phyloP scores from a whole-genome alignment of 257 asterid species.

The Plantago elongata region DNA sequence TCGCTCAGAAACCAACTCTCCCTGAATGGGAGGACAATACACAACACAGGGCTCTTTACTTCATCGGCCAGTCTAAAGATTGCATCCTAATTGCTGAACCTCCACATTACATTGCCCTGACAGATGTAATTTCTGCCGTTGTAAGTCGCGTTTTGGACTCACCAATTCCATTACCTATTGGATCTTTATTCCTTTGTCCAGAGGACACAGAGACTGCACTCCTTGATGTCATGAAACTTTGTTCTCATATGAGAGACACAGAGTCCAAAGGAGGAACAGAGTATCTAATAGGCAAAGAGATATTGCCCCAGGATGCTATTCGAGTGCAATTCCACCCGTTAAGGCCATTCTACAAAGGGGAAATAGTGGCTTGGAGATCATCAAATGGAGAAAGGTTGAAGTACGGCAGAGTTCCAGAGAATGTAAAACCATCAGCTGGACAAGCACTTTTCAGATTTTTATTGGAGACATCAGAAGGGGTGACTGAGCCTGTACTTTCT shows the following conservation, averaged over 20 bases:
- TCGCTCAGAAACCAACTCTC: conserved; percentile 44
- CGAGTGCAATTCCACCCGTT: conserved; percentile 87
- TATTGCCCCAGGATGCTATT: conserved; percentile 81
- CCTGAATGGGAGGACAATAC: conserved; percentile 73
- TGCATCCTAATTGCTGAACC: conserved; percentile 73
- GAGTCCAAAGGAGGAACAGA: conserved; percentile 44
- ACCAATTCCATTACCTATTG: conserved; percentile 69
- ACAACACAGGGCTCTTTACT: conserved; percentile 63
- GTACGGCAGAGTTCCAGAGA: conserved; percentile 82
- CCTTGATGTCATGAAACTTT: conserved; percentile 59
- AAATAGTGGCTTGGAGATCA: conserved; percentile 91
- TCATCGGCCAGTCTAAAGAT: conserved; percentile 51
- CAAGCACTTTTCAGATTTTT: conserved; percentile 79
- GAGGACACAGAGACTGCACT: conserved; percentile 55
- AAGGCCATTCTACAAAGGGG: conserved; percentile 90
- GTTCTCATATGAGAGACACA: conserved; percentile 43
- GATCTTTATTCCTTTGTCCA: conserved; percentile 73
- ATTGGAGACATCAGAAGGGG: conserved; percentile 67
- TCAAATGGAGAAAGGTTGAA: conserved; percentile 75
- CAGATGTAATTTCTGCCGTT: conserved; percentile 65
- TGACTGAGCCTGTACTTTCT: conserved; percentile 55
- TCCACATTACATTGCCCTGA: conserved; percentile 57
- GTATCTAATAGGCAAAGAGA: conserved; percentile 62
- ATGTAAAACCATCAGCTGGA: conserved; percentile 85
- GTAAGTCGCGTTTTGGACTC: conserved; percentile 72